Evolutionary conservation across 768 basidiomycete species (phyloP), one percentile per base, ranked within the genome.

Genomic region (Mycena polygramma): DNA sequence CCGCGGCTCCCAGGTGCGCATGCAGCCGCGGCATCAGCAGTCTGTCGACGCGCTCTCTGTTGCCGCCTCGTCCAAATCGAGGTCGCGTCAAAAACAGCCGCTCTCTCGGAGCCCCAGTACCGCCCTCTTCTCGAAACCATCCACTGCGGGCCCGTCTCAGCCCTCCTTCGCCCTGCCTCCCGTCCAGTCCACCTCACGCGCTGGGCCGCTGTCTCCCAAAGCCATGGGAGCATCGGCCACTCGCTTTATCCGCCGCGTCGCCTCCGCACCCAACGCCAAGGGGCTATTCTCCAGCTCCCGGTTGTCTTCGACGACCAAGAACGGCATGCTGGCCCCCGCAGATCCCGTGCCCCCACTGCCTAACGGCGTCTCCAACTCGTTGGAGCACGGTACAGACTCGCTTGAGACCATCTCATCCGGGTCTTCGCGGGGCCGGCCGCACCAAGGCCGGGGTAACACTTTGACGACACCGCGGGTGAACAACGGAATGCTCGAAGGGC

Each of bases 231-330:
- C 91, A 19, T 90, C 91, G 0, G 93, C 95, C 11, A 89, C 94
- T 57, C 92, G 97, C 43, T 96, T 98, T 83, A 91, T 99, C 37
- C 92, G 97, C 61, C 91, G 97, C 57, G 97, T 99, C 55, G 96
- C 97, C 5, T 98, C 96, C 11, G 97, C 98, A 3, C 97, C 97
- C 4, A 99, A 98, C 77, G 93, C 96, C 41, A 99, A 98, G 79
- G 93, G 92, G 36, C 85, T 99, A 37, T 96, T 99, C 79, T 84
- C 85, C 46, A 82, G 87, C 64, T 85, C 89, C 51, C 87, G 90
- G 30, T 87, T 88, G 22, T 76, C 86, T 5, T 84, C 87, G 37
- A 89, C 89, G 2, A 92, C 91, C 36, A 92, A 89, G 83, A 94
- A 94, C 75, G 93, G 94, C 17, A 81, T 95, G 51, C 84, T 95